Conservation (phyloP, 495 filamentous ascomycete genomes). For the Evansstolkia leycettana region DNA sequence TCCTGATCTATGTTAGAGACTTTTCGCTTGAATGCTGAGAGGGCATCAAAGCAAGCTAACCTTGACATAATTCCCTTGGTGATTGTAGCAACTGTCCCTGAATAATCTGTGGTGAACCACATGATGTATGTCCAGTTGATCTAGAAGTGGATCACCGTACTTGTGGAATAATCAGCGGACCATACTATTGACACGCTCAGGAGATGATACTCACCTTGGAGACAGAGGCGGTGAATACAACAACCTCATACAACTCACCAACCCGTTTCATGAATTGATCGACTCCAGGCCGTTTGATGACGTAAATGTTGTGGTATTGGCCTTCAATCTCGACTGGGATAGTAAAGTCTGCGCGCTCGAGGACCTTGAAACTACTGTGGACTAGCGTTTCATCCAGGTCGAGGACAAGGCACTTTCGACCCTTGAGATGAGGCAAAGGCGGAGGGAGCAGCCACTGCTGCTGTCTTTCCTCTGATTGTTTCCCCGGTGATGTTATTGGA, state of each 20-base stretch:
- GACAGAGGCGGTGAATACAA: constrained; percentile 97
- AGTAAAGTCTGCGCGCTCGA: constrained; percentile 97
- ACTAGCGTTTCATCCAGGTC: constrained; percentile 98
- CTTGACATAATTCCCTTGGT: constrained; percentile 99
- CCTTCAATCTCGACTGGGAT: constrained; percentile 99
- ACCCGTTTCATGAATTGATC: constrained; percentile 99
- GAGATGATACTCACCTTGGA: constrained; percentile 61
- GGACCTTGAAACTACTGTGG: constrained; percentile 98
- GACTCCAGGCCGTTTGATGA: constrained; percentile 95
- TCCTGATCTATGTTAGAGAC: constrained; percentile 40
- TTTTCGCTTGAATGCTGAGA: background rate
- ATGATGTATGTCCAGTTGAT: constrained; percentile 94
- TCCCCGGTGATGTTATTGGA: constrained; percentile 28
- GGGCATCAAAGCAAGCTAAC: constrained; percentile 19
- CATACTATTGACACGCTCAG: background rate
- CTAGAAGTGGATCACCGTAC: constrained; percentile 94
- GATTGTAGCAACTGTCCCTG: constrained; percentile 97
- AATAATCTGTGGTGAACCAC: constrained; percentile 95
- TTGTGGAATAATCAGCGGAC: constrained; percentile 16
- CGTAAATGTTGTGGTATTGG: constrained; percentile 98
- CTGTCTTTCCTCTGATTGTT: constrained; percentile 27
- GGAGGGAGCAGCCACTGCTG: constrained; percentile 73
- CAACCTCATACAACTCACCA: constrained; percentile 94
- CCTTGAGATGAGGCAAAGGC: constrained; percentile 59
- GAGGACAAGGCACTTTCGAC: constrained; percentile 87